Conservation (phyloP, 306 rosid species). For the Gastrolobium villosum region DNA sequence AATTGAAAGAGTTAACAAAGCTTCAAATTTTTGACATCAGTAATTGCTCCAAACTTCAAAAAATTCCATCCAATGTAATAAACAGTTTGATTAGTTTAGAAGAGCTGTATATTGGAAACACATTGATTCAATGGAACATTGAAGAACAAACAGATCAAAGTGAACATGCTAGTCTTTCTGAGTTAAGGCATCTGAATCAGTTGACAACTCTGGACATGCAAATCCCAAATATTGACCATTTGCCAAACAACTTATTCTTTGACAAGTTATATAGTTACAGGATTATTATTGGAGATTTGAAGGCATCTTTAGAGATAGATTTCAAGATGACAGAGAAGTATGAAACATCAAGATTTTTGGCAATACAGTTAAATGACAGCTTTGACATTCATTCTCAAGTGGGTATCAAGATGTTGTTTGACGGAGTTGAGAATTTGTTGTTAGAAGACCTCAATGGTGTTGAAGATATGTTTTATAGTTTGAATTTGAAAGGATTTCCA, state of each 20-base stretch:
- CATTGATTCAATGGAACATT: conserved; percentile 44
- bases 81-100: conserved; percentile 51
- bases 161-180: conserved; percentile 40
- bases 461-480: conserved; percentile 1
- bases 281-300: conserved; percentile 52
- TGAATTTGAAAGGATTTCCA: conserved; percentile 49
- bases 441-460: conserved; percentile 42
- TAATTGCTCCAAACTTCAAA: conserved; percentile 49
- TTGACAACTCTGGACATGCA: conserved; percentile 46
- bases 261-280: conserved; percentile 40
- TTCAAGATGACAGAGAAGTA: conserved; percentile 39
- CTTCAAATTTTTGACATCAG: conserved; percentile 56
- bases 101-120: conserved; percentile 56
- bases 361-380: conserved; percentile 33
- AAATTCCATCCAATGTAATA: conserved; percentile 45
- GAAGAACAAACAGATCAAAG: neutral
- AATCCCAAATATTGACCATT: conserved; percentile 16
- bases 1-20: conserved; percentile 46
- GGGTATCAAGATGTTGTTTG: conserved; percentile 48
- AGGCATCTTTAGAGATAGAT: conserved; percentile 5
- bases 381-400: conserved; percentile 38
- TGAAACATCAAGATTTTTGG: conserved; percentile 43
- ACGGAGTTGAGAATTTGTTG: conserved; percentile 48
- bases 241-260: conserved; percentile 47
- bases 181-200: conserved; percentile 43